Evolutionary conservation across 2,329 filamentous ascomycete genomes (phyloP).

Genomic region (Aspergillus pseudoviridinutans): DNA sequence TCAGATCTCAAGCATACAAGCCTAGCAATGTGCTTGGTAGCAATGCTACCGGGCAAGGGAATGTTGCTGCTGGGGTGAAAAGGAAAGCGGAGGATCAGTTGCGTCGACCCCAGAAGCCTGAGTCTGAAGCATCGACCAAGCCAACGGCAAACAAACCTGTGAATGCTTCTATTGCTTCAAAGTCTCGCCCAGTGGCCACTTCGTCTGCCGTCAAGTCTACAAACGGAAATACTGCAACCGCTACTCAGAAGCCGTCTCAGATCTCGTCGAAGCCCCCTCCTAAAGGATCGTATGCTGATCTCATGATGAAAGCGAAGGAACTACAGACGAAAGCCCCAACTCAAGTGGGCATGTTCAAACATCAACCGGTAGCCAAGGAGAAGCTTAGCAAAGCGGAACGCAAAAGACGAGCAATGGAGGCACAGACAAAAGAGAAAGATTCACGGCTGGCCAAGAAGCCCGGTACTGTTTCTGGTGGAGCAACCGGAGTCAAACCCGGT

Average conservation of each 20-base stretch:
- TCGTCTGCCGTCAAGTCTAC: slow-evolving; percentile 17
- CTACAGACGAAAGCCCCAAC: slow-evolving; percentile 45
- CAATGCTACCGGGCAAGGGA: slow-evolving; percentile 15
- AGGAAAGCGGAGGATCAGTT: slow-evolving; percentile 43
- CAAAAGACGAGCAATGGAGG: slow-evolving; percentile 40
- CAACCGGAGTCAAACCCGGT: slow-evolving; percentile 18
- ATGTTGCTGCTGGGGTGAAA: slow-evolving; percentile 29
- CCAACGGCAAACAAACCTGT: slow-evolving; percentile 14
- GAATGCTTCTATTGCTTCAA: slow-evolving; percentile 17
- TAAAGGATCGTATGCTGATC: slow-evolving; percentile 57
- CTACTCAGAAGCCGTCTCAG: slow-evolving; percentile 15
- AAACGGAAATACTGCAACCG: slow-evolving; percentile 14
- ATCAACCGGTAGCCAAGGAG: slow-evolving; percentile 52
- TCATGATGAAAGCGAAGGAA: slow-evolving; percentile 57
- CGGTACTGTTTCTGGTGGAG: slow-evolving; percentile 14
- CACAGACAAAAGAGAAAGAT: slow-evolving; percentile 40
- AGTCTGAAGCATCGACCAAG: slow-evolving; percentile 17
- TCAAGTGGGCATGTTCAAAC: slow-evolving; percentile 51
- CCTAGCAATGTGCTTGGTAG: slow-evolving; percentile 13
- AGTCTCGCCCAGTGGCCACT: slow-evolving; percentile 12
- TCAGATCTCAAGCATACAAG: slow-evolving; percentile 22
- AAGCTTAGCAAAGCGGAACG: slow-evolving; percentile 54
- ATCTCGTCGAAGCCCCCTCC: slow-evolving; percentile 45
- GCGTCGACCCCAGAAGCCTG: slow-evolving; percentile 24
- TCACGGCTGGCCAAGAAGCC: slow-evolving; percentile 28